Evolutionary conservation across 768 basidiomycete genomes (phyloP).

Genomic region (Phanerochaete carnosa): DNA sequence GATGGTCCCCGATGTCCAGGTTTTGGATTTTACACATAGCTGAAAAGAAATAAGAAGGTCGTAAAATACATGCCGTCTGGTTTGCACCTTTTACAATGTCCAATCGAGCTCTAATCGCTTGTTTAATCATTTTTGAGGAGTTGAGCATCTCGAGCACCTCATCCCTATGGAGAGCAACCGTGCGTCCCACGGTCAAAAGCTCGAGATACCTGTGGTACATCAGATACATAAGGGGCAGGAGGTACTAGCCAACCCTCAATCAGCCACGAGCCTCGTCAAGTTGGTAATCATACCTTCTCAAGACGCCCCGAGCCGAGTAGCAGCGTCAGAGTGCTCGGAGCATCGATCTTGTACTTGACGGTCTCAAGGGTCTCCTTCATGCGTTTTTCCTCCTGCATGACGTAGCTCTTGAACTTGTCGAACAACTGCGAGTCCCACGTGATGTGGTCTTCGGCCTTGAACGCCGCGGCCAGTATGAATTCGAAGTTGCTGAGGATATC

Average conservation of each 20-base stretch:
- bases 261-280: neutral
- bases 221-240: constrained; percentile 8
- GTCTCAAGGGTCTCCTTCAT: constrained; percentile 3
- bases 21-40: constrained; percentile 11
- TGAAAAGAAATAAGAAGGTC: neutral
- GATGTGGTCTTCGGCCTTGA: neutral
- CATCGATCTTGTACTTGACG: constrained; percentile 12
- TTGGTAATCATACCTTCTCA: constrained; percentile 6
- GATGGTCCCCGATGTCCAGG: neutral
- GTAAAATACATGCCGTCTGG: neutral
- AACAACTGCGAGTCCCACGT: constrained; percentile 12
- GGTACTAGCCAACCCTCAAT: neutral
- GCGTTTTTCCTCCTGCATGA: constrained; percentile 5
- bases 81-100: neutral
- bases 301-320: constrained; percentile 8
- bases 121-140: neutral
- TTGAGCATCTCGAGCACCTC: neutral
- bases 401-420: constrained; percentile 8
- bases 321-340: constrained; percentile 6
- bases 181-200: neutral
- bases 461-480: constrained; percentile 11
- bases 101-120: neutral
- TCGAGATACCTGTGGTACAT: constrained; percentile 1
- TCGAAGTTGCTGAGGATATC: constrained; percentile 4
- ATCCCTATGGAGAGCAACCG: neutral